phyloP scores from a whole-genome alignment of 192 early-diverging fungal genomes.

The Gryganskiella cystojenkinii region DNA sequence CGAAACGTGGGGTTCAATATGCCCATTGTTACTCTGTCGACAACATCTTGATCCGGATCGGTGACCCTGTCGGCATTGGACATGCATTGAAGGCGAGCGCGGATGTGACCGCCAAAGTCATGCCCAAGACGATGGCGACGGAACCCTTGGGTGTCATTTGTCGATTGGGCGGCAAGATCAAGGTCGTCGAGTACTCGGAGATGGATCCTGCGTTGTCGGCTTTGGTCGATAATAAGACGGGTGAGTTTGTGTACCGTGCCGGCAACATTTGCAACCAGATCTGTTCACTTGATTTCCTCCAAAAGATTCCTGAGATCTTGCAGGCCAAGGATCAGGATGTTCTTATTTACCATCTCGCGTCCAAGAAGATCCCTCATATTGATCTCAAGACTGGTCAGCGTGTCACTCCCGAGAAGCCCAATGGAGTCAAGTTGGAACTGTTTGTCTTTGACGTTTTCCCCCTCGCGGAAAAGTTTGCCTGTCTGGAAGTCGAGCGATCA shows the following conservation, averaged over 20 bases:
- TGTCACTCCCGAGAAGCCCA: constrained; percentile 72
- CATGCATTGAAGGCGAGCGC: constrained; percentile 80
- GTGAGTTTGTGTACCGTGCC: constrained; percentile 77
- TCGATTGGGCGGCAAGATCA: constrained; percentile 73
- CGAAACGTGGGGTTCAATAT: constrained; percentile 78
- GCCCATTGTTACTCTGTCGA: constrained; percentile 94
- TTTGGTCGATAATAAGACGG: constrained; percentile 58
- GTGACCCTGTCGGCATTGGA: constrained; percentile 90
- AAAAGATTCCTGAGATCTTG: constrained; percentile 70
- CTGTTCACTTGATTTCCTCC: constrained; percentile 86
- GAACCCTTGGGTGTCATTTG: constrained; percentile 94
- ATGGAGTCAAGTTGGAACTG: constrained; percentile 93
- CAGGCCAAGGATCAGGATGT: constrained; percentile 55
- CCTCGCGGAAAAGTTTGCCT: constrained; percentile 77
- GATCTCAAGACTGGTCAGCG: constrained; percentile 73
- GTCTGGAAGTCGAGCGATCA: constrained; percentile 83
- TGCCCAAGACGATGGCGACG: constrained; percentile 82
- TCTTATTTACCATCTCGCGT: constrained; percentile 90
- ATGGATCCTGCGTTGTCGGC: constrained; percentile 79
- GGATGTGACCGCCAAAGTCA: constrained; percentile 90
- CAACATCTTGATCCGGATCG: constrained; percentile 91
- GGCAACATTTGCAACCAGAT: constrained; percentile 97
- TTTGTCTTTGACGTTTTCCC: constrained; percentile 98
- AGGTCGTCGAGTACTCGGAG: constrained; percentile 96
- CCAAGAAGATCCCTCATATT: constrained; percentile 91